phyloP scores from a whole-genome alignment of 441 rosid genomes.

The Euphorbia celastroides region DNA sequence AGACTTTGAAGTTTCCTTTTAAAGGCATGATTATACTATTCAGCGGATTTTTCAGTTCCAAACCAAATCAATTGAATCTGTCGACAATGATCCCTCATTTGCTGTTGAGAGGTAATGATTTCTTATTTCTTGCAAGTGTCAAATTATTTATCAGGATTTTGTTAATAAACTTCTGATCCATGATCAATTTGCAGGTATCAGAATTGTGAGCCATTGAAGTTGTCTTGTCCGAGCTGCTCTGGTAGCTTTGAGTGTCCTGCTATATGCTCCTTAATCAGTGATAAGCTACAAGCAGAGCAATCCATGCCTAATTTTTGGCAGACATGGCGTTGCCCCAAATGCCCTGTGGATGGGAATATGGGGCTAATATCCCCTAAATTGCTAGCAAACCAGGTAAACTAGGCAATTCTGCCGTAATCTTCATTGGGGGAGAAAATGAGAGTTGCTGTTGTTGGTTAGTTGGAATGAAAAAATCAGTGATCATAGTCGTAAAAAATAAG shows the following conservation, averaged over 20 bases:
- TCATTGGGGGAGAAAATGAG: neutral
- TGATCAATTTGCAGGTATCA: constrained; percentile 11
- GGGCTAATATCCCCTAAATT: constrained; percentile 64
- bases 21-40: constrained; percentile 14
- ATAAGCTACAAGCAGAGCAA: constrained; percentile 42
- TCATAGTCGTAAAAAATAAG: neutral
- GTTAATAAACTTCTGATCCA: neutral
- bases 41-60: constrained; percentile 51
- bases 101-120: constrained; percentile 63
- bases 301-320: constrained; percentile 57
- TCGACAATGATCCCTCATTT: constrained; percentile 42
- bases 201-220: constrained; percentile 66
- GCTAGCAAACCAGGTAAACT: constrained; percentile 83
- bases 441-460: neutral
- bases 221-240: constrained; percentile 89
- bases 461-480: neutral
- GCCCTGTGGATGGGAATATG: constrained; percentile 56
- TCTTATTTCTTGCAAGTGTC: constrained; percentile 5
- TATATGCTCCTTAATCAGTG: constrained; percentile 42
- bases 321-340: constrained; percentile 62
- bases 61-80: constrained; percentile 49
- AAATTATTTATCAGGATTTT: neutral
- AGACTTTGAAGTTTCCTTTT: constrained; percentile 7
- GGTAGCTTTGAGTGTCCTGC: constrained; percentile 66
- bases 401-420: neutral